phyloP scores from a whole-genome alignment of 2,329 filamentous ascomycete genomes.

The Claviceps lovelessii region DNA sequence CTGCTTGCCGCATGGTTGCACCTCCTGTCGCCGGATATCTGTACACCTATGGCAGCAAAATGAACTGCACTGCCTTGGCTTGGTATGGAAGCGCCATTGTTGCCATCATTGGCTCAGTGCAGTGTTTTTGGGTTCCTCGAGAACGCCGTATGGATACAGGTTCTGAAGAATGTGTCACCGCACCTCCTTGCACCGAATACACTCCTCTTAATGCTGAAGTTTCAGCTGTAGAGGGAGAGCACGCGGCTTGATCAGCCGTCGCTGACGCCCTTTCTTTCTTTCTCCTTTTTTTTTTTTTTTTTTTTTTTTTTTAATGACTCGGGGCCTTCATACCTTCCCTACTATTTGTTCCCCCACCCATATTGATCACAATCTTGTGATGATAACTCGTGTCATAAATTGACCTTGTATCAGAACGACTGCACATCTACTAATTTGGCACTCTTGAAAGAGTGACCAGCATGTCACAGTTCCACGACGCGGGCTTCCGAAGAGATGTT shows the following conservation, averaged over 20 bases:
- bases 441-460: conserved; percentile 6
- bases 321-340: too few relatives aligned
- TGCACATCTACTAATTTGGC: conserved; percentile 6
- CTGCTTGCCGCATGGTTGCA: conserved; percentile 52
- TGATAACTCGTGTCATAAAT: not conserved
- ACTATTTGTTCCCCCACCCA: too few relatives aligned
- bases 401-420: not conserved
- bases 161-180: conserved; percentile 16
- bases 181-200: conserved; percentile 6
- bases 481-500: conserved; percentile 1
- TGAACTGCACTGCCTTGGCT: conserved; percentile 45
- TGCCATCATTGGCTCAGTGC: conserved; percentile 41
- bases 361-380: not conserved
- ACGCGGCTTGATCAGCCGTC: not conserved
- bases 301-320: too few relatives aligned
- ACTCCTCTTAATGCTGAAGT: conserved; percentile 16
- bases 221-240: conserved; percentile 13
- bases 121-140: conserved; percentile 42
- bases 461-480: conserved; percentile 9
- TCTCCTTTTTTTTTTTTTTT: not conserved
- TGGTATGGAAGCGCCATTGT: conserved; percentile 49
- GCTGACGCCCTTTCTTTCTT: too few relatives aligned
- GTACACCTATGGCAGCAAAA: conserved; percentile 44
- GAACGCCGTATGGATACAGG: conserved; percentile 11
- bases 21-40: conserved; percentile 50